Evolutionary conservation across 108 stramenopile species (phyloP).

Genomic region (Schizochytrium sp.): DNA sequence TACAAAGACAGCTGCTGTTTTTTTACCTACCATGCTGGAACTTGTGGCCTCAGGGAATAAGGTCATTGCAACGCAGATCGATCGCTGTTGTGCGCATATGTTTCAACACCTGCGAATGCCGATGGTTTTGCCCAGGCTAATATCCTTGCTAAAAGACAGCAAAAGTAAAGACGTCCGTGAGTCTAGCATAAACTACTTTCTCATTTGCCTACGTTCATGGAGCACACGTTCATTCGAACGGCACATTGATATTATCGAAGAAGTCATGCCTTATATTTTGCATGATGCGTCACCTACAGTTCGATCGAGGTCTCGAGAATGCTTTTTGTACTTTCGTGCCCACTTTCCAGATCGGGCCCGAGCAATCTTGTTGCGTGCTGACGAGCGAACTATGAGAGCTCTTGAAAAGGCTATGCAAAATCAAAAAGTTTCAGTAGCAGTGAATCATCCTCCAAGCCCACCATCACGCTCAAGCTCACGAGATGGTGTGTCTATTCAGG

Average conservation of each 20-base stretch:
- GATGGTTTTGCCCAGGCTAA: conserved; percentile 4
- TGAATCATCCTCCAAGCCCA: no score
- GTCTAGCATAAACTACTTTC: conserved; percentile 10
- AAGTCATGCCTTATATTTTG: conserved; percentile 6
- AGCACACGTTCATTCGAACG: neutral
- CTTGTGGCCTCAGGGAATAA: conserved; percentile 48
- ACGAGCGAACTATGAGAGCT: neutral
- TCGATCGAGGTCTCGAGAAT: conserved; percentile 26
- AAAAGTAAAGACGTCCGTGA: conserved; percentile 49
- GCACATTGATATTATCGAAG: conserved; percentile 10
- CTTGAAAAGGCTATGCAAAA: conserved; percentile 47
- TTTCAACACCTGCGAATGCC: neutral
- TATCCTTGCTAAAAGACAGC: conserved; percentile 21
- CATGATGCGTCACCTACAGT: conserved; percentile 45
- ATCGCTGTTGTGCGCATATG: conserved; percentile 36
- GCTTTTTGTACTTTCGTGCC: conserved; percentile 2
- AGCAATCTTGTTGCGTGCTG: neutral
- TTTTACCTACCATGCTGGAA: conserved; percentile 16
- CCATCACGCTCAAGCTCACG: no score
- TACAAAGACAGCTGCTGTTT: neutral
- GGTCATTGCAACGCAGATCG: conserved; percentile 15
- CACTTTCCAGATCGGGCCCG: conserved; percentile 1
- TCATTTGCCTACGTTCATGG: conserved; percentile 4
- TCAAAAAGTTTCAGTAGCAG: neutral
- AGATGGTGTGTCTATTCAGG: no score